phyloP scores from a whole-genome alignment of 345 rosid species.

The Citrus reticulata region DNA sequence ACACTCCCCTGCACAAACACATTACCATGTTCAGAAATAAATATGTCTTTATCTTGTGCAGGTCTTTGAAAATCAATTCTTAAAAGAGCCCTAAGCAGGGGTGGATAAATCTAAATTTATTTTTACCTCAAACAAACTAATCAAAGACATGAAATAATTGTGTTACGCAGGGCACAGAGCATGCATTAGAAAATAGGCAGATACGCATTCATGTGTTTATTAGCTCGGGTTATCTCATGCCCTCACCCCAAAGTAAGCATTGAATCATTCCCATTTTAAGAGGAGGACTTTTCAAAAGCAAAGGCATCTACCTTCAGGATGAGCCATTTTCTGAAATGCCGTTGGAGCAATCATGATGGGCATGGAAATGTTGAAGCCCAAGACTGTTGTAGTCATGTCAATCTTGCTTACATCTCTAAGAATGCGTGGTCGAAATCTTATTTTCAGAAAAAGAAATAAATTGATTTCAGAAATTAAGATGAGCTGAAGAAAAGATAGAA shows the following conservation, averaged over 20 bases:
- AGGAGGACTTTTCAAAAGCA: neutral
- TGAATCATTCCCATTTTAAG: neutral
- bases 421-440: slow-evolving; percentile 86
- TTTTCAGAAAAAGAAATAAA: slow-evolving; percentile 3
- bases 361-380: slow-evolving; percentile 92
- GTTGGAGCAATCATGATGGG: slow-evolving; percentile 97
- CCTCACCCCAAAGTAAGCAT: neutral
- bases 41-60: neutral
- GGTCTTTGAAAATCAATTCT: neutral
- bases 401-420: slow-evolving; percentile 86
- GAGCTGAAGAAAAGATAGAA: neutral
- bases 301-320: slow-evolving; percentile 62
- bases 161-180: neutral
- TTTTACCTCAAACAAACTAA: neutral
- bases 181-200: neutral
- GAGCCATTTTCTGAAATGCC: slow-evolving; percentile 99
- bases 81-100: neutral
- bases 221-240: neutral
- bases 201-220: neutral
- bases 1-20: slow-evolving; percentile 67
- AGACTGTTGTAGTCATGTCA: slow-evolving; percentile 62
- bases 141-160: neutral
- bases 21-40: slow-evolving; percentile 11
- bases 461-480: neutral
- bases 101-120: neutral